Base-by-base conservation (phyloP, 305 asterid genomes). In the Vinca major region DNA sequence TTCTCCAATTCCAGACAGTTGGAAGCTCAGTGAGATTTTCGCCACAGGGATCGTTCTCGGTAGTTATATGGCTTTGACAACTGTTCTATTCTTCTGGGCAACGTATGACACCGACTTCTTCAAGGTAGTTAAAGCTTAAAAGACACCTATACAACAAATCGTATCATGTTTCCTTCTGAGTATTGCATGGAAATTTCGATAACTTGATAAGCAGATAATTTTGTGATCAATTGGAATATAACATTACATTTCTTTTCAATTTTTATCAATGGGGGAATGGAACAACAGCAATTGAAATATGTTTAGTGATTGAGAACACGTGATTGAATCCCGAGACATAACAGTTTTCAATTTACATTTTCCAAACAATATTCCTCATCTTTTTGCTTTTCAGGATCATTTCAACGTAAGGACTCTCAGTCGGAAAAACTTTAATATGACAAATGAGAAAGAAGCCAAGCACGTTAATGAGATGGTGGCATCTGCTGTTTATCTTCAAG, bases 1-100 rank as follows among this genome's bases (percentile, higher is more conserved):
- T n/a, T 77, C 81, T 12, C 81, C 81, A 68, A 26, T 72, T 43
- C 81, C 81, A 56, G 80, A 77, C 74, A 72, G 77, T 63, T 77
- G 77, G 77, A 77, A 77, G 49, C 72, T 77, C 33, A 67, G 70
- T 60, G 81, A 77, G 61, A 77, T 77, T 64, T 73, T 77, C 39
- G 66, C 78, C 33, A 73, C 81, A 14, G 78, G 78, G 17, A 51
- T 73, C 51, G 74, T 74, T 43, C 78, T 77, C 10, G 81, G 81
- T 4, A 50, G 73, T 20, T 77, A 77, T 73, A 57, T 77, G 67
- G 81, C 81, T 11, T 7, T 77, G 65, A 77, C 76, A 57, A 77
- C 81, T 55, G 75, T 77, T 20, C 63, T 73, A 50, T 77, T 77
- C 74, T 77, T 77, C 17, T 77, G 75, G 75, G 78, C 66, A 21